A percentile compares a stretch with the other conserved stretches of the same genome.
Conservation (phyloP, 768 basidiomycete genomes). For the Boletus sp. region DNA sequence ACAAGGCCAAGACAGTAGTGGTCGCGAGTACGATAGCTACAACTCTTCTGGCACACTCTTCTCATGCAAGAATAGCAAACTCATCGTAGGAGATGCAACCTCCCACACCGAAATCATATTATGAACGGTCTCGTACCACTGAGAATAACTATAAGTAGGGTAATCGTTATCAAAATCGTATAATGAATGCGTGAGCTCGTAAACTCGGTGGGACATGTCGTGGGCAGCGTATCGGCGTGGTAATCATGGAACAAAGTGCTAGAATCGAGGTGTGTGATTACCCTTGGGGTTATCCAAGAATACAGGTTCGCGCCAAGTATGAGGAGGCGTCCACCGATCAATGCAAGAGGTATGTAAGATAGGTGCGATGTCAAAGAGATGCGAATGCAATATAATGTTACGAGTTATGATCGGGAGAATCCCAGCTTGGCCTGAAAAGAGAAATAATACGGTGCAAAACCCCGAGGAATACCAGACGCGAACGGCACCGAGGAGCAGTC, state of each 20-base stretch:
- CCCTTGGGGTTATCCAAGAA: slow-evolving; percentile 21
- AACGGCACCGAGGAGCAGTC: slow-evolving; percentile 1
- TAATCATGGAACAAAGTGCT: slow-evolving; percentile 3
- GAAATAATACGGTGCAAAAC: neutral
- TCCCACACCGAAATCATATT: slow-evolving; percentile 14
- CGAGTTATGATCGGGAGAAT: slow-evolving; percentile 2
- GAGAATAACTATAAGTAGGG: slow-evolving; percentile 24
- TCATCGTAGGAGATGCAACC: neutral
- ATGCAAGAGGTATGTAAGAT: slow-evolving; percentile 24
- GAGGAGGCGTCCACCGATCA: slow-evolving; percentile 2
- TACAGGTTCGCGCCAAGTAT: slow-evolving; percentile 8
- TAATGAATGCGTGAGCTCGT: slow-evolving; percentile 5
- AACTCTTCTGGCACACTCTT: neutral
- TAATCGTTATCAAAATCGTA: slow-evolving; percentile 7
- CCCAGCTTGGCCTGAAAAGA: slow-evolving; percentile 2
- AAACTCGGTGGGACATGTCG: neutral
- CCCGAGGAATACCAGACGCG: neutral
- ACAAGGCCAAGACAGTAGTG: neutral
- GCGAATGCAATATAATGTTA: slow-evolving; percentile 16
- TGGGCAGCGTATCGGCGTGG: slow-evolving; percentile 1
- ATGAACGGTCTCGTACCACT: slow-evolving; percentile 7
- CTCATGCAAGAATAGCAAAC: neutral
- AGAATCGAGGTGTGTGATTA: neutral
- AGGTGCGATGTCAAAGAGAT: slow-evolving; percentile 14
- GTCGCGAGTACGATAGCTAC: neutral